Evolutionary conservation across 768 basidiomycete genomes (phyloP), one percentile per base, ranked within the genome.

Genomic region (Paxillus ammoniavirescens): DNA sequence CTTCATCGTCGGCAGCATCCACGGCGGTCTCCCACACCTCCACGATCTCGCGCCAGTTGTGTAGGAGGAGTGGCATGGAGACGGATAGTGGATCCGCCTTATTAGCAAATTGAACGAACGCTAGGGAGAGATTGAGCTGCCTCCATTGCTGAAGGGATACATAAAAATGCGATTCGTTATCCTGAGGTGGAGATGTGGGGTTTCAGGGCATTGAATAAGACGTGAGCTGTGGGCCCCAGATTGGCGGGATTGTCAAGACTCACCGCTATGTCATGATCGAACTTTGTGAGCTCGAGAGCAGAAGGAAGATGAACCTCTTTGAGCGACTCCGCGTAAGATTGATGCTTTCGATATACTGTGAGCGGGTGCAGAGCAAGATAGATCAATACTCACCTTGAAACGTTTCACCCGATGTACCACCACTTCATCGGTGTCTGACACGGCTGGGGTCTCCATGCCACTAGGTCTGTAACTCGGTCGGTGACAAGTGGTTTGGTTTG

Each of bases 51-150:
- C 75, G 73, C 83, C 87, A 89, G 67, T 93, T 86, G 61, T 91
- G 89, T 8, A 95, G 74, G 13, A 95, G 78, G 28, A 93, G 73
- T 1, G 91, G 86, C 80, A 94, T 82, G 5, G 89, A 91, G 3
- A 82, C 78, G 5, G 87, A 83, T 37, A 91, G 72, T 0, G 77
- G 67, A 40, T 84, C 79, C 0, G 78, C 82, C 56, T 78, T 77
- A 53, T 78, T 75, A 2, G 86, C 83, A 63, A 92, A 93, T 28
- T 75, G 70, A 50, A 92, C 69, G 67, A 93, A 94, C 2, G 83
- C 76, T 1, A 88, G 81, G 2, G 90, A 78, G 18, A 95, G 80
- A 67, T 90, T 93, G 55, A 94, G 79, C 60, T 93, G 87, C 59
- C 80, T 74, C 86, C 88, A 91, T 62, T 89, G 83, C 26, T 82